Conservation (phyloP, 768 basidiomycete genomes). For the Cyclocybe cylindracea region DNA sequence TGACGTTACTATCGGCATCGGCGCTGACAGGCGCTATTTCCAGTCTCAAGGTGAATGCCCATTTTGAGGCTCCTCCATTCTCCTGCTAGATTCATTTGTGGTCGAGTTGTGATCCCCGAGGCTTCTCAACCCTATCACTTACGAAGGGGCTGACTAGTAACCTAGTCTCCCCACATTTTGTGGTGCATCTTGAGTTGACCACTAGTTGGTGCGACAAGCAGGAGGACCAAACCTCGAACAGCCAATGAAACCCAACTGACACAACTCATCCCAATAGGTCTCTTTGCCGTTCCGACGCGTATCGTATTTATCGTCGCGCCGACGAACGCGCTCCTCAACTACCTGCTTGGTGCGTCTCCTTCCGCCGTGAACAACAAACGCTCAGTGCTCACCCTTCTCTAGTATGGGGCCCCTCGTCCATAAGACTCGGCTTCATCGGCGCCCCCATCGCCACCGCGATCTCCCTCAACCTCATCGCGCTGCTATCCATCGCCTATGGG, state of each 20-base stretch:
- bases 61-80: not conserved
- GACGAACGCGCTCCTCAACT: constrained; percentile 82
- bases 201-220: too few species aligned
- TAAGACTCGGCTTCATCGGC: constrained; percentile 88
- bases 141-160: too few species aligned
- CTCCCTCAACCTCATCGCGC: constrained; percentile 82
- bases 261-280: constrained; percentile 38
- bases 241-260: not conserved
- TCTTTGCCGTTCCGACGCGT: constrained; percentile 84
- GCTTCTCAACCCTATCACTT: too few species aligned
- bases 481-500: constrained; percentile 64
- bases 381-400: not conserved
- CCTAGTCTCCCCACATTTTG: too few species aligned
- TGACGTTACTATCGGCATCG: not conserved
- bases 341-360: constrained; percentile 63
- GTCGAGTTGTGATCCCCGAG: too few species aligned
- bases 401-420: constrained; percentile 82
- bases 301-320: constrained; percentile 85
- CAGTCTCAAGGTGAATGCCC: constrained; percentile 69
- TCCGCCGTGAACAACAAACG: not conserved
- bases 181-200: too few species aligned
- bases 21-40: constrained; percentile 58
- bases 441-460: constrained; percentile 90
- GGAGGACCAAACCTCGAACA: too few species aligned
- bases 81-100: not conserved